A percentile compares a stretch with the other conserved stretches of the same genome.
These are phyloP conservation scores for Blastosporella zonata DNA, from an alignment of 1,284 basidiomycete genomes.

Conservation along the genomic window DNA sequence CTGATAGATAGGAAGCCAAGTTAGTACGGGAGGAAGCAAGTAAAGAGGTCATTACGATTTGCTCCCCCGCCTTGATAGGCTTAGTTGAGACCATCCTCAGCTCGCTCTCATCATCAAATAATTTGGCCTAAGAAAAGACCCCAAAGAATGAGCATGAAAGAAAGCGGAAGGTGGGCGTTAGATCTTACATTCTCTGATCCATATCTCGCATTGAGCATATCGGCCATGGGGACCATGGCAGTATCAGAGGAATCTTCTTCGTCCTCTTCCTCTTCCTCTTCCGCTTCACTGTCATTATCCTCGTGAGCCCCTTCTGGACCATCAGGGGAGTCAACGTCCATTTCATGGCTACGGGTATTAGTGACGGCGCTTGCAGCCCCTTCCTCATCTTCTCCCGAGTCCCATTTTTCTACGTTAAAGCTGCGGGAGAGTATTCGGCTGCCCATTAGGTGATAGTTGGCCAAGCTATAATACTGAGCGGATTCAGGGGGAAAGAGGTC, in stretches of 20 bases:
- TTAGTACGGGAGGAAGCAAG: slow-evolving; percentile 4
- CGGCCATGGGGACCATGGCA: slow-evolving; percentile 96
- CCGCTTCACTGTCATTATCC: slow-evolving; percentile 25
- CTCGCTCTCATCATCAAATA: slow-evolving; percentile 75
- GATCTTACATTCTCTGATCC: slow-evolving; percentile 79
- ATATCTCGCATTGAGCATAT: slow-evolving; percentile 89
- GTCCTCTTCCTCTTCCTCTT: slow-evolving; percentile 53
- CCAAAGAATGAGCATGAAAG: slow-evolving; percentile 2
- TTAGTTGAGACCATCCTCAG: slow-evolving; percentile 85
- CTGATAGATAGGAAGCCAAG: slow-evolving; percentile 35
- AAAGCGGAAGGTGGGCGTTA: neutral
- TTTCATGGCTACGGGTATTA: slow-evolving; percentile 34
- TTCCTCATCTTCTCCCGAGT: slow-evolving; percentile 32
- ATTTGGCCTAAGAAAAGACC: slow-evolving; percentile 59
- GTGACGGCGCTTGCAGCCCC: slow-evolving; percentile 26
- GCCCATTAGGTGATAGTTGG: slow-evolving; percentile 87
- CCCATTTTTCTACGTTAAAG: slow-evolving; percentile 74
- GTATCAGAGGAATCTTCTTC: slow-evolving; percentile 71
- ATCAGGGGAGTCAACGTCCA: slow-evolving; percentile 47
- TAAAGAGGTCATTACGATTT: slow-evolving; percentile 65
- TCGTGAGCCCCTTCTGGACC: slow-evolving; percentile 23
- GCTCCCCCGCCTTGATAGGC: slow-evolving; percentile 74
- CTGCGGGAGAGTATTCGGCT: slow-evolving; percentile 91
- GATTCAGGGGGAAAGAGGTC: slow-evolving; percentile 64
- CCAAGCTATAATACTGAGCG: slow-evolving; percentile 63